Conservation (phyloP, 257 asterid species). For the Solanum commersonii region DNA sequence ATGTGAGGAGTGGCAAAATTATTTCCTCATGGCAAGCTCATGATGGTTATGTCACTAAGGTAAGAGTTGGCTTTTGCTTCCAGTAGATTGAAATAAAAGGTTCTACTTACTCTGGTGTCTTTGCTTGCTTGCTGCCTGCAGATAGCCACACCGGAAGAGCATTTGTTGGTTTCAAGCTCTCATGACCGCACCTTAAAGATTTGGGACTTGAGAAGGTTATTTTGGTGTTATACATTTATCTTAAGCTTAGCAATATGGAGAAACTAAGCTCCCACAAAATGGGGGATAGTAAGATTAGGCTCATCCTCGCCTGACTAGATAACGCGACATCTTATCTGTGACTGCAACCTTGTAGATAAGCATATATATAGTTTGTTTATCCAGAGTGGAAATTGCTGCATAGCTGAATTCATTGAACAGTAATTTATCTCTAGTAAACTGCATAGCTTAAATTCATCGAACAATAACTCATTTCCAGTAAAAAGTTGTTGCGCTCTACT, state of each 20-base stretch:
- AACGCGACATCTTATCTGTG: background rate
- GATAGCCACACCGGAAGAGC: slow-evolving; percentile 74
- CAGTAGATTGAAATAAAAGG: background rate
- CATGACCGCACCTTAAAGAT: slow-evolving; percentile 74
- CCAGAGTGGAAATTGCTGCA: background rate
- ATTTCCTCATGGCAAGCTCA: slow-evolving; percentile 95
- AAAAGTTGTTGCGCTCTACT: background rate
- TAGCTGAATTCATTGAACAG: background rate
- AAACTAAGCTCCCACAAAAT: background rate
- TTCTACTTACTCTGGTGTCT: background rate
- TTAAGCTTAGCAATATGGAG: background rate
- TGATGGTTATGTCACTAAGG: slow-evolving; percentile 97
- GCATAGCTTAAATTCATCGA: background rate
- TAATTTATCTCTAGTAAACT: background rate
- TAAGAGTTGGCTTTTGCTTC: slow-evolving; percentile 20
- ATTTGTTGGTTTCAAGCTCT: slow-evolving; percentile 85
- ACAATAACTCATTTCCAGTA: background rate
- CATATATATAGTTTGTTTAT: background rate
- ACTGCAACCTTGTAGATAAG: background rate
- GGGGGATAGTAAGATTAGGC: background rate
- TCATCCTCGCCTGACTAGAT: background rate
- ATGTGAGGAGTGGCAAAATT: slow-evolving; percentile 76
- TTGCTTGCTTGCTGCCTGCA: slow-evolving; percentile 28
- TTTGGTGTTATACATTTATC: background rate
- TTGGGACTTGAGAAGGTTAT: slow-evolving; percentile 97